Evolutionary conservation across 2,329 filamentous ascomycete genomes (phyloP).

Genomic region (Proliferodiscus dingleyae): DNA sequence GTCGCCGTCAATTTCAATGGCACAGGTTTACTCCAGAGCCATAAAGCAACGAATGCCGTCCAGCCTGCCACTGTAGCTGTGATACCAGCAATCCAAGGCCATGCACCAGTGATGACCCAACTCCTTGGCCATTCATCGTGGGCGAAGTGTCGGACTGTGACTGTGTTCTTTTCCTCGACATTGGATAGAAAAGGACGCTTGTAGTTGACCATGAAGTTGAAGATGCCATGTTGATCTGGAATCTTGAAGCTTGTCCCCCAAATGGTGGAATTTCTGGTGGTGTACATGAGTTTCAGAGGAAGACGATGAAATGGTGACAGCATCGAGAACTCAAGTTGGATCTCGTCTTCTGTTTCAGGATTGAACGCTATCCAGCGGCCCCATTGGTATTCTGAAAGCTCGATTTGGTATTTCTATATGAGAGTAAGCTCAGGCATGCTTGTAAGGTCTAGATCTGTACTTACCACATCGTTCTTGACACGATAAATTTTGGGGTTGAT

Average conservation of each 20-base stretch:
- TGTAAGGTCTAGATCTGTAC: conserved; percentile 37
- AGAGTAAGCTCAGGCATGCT: conserved; percentile 8
- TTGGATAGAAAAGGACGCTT: conserved; percentile 87
- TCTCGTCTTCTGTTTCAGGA: conserved; percentile 61
- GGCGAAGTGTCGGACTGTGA: conserved; percentile 92
- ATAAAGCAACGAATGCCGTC: conserved; percentile 77
- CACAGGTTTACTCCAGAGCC: conserved; percentile 71
- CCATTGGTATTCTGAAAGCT: conserved; percentile 77
- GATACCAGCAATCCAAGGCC: conserved; percentile 91
- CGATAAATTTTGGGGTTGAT: conserved; percentile 87
- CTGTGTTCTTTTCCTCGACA: conserved; percentile 89
- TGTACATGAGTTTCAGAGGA: conserved; percentile 54
- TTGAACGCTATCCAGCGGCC: conserved; percentile 72
- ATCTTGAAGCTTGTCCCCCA: conserved; percentile 74
- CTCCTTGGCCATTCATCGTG: conserved; percentile 95
- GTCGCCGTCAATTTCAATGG: conserved; percentile 24
- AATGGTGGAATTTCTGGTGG: conserved; percentile 62
- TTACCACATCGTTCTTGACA: conserved; percentile 92
- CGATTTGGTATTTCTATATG: conserved; percentile 47
- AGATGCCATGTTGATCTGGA: conserved; percentile 97
- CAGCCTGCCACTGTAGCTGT: conserved; percentile 79
- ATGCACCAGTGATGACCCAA: conserved; percentile 83
- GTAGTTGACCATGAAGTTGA: conserved; percentile 97
- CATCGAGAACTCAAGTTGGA: conserved; percentile 98
- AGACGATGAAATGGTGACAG: conserved; percentile 95